Evolutionary conservation across 106 monocot genomes (phyloP).

Genomic region (Dioscorea dumetorum): DNA sequence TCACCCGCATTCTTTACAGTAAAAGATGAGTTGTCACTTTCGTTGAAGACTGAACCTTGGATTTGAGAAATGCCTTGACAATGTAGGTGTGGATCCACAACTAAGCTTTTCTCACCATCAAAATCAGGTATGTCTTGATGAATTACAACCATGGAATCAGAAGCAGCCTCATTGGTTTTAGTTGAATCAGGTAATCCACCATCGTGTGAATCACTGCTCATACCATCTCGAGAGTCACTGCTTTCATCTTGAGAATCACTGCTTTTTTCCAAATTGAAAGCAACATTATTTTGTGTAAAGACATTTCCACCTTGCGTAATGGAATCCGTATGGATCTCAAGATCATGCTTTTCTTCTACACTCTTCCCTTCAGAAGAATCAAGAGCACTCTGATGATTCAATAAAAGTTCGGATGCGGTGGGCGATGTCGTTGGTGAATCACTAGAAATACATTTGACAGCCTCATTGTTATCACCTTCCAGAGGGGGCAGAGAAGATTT

Average conservation of each 20-base stretch:
- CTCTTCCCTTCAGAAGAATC: constrained; percentile 8
- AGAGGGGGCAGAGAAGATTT: constrained; percentile 53
- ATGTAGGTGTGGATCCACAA: constrained; percentile 1
- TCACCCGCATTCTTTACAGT: no score
- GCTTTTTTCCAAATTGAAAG: constrained; percentile 1
- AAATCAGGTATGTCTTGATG: constrained; percentile 4
- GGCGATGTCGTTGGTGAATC: constrained; percentile 9
- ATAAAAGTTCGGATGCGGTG: constrained; percentile 10
- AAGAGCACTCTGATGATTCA: constrained; percentile 6
- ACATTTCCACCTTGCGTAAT: constrained; percentile 1
- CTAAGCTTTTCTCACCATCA: not conserved
- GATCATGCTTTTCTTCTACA: not conserved
- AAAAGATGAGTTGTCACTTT: no score
- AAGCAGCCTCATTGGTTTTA: not conserved
- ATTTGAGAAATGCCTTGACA: constrained; percentile 2
- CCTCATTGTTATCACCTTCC: constrained; percentile 15
- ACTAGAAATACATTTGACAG: not conserved
- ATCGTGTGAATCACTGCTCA: not conserved
- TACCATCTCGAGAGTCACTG: not conserved
- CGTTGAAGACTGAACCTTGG: not conserved
- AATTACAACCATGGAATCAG: not conserved
- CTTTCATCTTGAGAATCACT: not conserved
- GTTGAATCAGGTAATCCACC: no score
- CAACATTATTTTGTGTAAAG: not conserved
- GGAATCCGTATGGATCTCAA: not conserved